A percentile compares a stretch with the other conserved stretches of the same genome.
Conservation (phyloP, 2,329 filamentous ascomycete species). For the Neophaeococcomyces mojaviensis region DNA sequence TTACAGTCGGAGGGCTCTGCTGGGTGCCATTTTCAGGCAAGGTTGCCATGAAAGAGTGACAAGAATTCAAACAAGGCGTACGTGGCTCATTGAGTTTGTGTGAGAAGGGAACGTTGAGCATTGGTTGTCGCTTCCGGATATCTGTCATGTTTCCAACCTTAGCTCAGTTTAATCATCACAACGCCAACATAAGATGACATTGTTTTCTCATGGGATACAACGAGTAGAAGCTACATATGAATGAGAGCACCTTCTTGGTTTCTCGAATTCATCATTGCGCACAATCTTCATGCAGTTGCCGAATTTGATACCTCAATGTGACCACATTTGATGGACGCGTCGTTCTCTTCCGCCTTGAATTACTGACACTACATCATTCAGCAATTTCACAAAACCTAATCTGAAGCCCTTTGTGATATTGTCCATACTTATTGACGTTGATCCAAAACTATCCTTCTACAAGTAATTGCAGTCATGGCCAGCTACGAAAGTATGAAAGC, state of each 20-base stretch:
- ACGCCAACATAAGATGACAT: too few relatives aligned
- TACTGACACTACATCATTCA: conserved; percentile 1
- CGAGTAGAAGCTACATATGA: too few relatives aligned
- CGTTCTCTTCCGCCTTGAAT: conserved; percentile 8
- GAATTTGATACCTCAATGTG: not conserved
- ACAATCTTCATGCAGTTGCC: too few relatives aligned
- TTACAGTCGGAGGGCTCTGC: not conserved
- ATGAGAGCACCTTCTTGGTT: too few relatives aligned
- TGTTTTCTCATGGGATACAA: too few relatives aligned
- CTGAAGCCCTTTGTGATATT: too few relatives aligned
- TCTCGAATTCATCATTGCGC: too few relatives aligned
- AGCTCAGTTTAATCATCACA: not conserved
- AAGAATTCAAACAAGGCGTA: not conserved
- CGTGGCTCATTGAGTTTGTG: not conserved
- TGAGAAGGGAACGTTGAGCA: not conserved
- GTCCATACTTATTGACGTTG: too few relatives aligned
- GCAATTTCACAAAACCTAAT: not conserved
- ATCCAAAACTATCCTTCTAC: too few relatives aligned
- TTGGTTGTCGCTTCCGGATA: not conserved
- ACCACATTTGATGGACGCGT: not conserved
- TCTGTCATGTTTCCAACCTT: not conserved
- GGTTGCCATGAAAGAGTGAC: not conserved
- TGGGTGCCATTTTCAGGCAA: conserved; percentile 1
- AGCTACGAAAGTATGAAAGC: conserved; percentile 23
- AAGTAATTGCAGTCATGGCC: conserved; percentile 14